Percentiles rank a stretch among this genome's conserved stretches.
phyloP scores from a whole-genome alignment of 108 stramenopile genomes.

The Discostella pseudostelligera region DNA sequence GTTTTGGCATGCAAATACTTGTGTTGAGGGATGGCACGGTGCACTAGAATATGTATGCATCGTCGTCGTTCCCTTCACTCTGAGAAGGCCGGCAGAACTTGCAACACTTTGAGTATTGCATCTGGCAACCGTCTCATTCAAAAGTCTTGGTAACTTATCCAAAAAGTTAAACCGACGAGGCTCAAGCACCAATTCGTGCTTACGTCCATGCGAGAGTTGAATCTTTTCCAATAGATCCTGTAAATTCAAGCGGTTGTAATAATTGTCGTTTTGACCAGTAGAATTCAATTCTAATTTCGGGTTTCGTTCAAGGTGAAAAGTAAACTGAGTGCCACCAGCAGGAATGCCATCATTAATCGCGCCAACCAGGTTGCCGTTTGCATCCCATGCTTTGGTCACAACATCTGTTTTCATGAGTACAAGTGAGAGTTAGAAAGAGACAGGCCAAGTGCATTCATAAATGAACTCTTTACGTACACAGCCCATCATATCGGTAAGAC shows the following conservation, averaged over 20 bases:
- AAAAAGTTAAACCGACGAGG: neutral
- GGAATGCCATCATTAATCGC: conserved; percentile 4
- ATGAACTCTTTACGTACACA: conserved; percentile 6
- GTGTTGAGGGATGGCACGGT: too few relatives aligned
- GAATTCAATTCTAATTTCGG: neutral
- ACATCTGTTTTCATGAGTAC: conserved; percentile 1
- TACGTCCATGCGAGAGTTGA: conserved; percentile 12
- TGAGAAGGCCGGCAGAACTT: too few relatives aligned
- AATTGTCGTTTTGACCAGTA: too few relatives aligned
- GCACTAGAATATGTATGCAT: neutral
- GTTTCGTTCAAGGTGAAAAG: conserved; percentile 28
- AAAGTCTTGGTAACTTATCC: neutral
- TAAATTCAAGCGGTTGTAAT: conserved; percentile 4
- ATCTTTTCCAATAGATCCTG: conserved; percentile 2
- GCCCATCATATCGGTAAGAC: conserved; percentile 43
- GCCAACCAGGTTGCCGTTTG: conserved; percentile 3
- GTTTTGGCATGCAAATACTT: too few relatives aligned
- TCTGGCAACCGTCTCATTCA: too few relatives aligned
- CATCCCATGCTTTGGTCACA: conserved; percentile 22
- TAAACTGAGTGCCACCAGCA: conserved; percentile 20
- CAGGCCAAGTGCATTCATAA: neutral
- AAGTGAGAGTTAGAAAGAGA: neutral
- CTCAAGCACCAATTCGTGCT: neutral
- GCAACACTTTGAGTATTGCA: too few relatives aligned
- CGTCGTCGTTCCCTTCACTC: neutral